These are phyloP conservation scores for Aegilops sharonensis DNA, from an alignment of 176 grass and related monocot genomes.

Conservation along the genomic window DNA sequence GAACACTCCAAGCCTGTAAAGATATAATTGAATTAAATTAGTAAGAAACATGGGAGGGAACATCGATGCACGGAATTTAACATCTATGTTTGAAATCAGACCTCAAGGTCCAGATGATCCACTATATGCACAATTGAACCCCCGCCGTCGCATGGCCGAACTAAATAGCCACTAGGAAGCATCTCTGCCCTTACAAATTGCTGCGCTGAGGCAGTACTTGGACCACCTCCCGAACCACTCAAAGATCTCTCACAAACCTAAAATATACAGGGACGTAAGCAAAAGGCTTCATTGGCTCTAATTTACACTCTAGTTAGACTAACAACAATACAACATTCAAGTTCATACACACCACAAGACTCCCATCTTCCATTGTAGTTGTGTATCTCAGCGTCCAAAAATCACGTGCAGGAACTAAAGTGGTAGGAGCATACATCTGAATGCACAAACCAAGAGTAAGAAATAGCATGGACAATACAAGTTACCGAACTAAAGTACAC, in stretches of 20 bases:
- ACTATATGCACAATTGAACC: conserved; percentile 97
- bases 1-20: conserved; percentile 88
- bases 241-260: conserved; percentile 97
- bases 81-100: conserved; percentile 26
- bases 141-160: conserved; percentile 82
- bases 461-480: background rate
- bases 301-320: background rate
- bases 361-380: conserved; percentile 82
- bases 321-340: conserved; percentile 11
- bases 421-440: conserved; percentile 97
- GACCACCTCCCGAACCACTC: conserved; percentile 79
- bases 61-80: background rate
- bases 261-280: conserved; percentile 15
- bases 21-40: conserved; percentile 20
- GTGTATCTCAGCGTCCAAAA: conserved; percentile 98
- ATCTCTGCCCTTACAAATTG: conserved; percentile 99
- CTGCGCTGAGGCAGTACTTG: conserved; percentile 56
- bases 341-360: conserved; percentile 69
- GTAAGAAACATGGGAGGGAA: background rate
- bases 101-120: conserved; percentile 95
- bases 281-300: background rate
- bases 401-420: conserved; percentile 88
- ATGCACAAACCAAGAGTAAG: conserved; percentile 19
- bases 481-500: background rate
- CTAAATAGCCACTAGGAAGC: conserved; percentile 93